Evolutionary conservation across 129 eudicot genomes (phyloP), one percentile per base, ranked within the genome.

Genomic region (Dittrichia graveolens): DNA sequence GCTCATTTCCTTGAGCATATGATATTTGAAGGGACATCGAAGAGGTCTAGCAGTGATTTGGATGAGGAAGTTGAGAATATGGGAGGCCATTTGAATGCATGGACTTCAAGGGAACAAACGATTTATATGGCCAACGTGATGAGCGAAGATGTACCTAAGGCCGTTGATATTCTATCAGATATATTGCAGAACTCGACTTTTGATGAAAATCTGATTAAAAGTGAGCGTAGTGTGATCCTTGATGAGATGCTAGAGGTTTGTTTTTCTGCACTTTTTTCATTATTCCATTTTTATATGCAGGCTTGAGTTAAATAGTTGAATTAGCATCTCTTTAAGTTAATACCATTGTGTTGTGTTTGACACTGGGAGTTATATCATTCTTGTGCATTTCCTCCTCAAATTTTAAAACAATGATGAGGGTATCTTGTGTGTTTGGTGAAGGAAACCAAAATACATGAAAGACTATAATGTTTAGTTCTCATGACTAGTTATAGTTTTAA

Each of bases 41-140:
- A 34, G 73, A 77, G 96, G 79, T 34, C 67, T 3, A 76, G 76
- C 11, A 76, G 86, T 79, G 78, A 67, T 35, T 48, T 94, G 71
- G 95, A 90, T 76, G 91, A 94, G 80, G 97, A 90, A 81, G 79
- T 94, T 67, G 98, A 90, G 98, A 86, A 90, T 7, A 90, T 94
- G 89, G 98, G 98, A 18, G 98, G 97, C 3, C 89, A 90, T 59
- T 82, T 90, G 83, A 84, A 86, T 74, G 96, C 93, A 4, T 88
- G 81, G 66, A 94, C 92, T 16, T 78, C 89, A 0, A 79, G 98
- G 72, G 98, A 94, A 55, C 88, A 90, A 49, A 87, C 98, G 0
- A 79, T 90, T 15, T 94, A 76, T 48, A 80, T 70, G 40, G 92
- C 93, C 0, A 90, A 90, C 67, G 96, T 94, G 19, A 12, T 82